Evolutionary conservation across 75 land plant genomes (phyloP).

Genomic region (Selaginella tamariscina): DNA sequence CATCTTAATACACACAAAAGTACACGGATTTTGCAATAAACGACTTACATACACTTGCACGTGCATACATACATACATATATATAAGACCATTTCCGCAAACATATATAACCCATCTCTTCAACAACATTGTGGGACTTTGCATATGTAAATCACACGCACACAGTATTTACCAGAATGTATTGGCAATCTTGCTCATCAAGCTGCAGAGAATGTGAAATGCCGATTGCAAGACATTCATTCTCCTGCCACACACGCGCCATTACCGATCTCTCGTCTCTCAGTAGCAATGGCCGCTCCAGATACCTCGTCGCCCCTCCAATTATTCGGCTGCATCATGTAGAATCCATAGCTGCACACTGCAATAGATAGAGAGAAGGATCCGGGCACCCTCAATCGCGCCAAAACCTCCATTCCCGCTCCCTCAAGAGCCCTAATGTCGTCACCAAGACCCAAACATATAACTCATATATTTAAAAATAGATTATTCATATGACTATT

Average conservation of each 20-base stretch:
- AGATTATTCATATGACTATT: too few species aligned
- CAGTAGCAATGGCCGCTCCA: not conserved
- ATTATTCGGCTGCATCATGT: constrained; percentile 57
- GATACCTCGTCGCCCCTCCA: constrained; percentile 23
- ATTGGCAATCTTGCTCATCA: not conserved
- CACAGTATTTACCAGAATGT: not conserved
- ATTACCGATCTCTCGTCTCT: not conserved
- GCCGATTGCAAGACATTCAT: not conserved
- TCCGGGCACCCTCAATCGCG: constrained; percentile 19
- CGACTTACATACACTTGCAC: too few species aligned
- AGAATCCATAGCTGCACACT: constrained; percentile 66
- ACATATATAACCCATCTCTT: too few species aligned
- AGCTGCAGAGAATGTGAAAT: not conserved
- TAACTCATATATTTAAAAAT: too few species aligned
- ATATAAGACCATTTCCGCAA: too few species aligned
- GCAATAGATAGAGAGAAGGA: constrained; percentile 37
- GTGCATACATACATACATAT: too few species aligned
- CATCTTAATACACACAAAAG: too few species aligned
- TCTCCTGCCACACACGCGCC: not conserved
- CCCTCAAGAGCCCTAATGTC: too few species aligned
- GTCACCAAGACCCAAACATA: too few species aligned
- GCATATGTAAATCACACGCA: not conserved
- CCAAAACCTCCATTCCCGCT: not conserved
- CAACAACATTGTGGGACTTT: not conserved
- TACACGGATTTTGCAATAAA: too few species aligned